phyloP scores from a whole-genome alignment of 805 yeast genomes.

The Saturnispora hagleri region DNA sequence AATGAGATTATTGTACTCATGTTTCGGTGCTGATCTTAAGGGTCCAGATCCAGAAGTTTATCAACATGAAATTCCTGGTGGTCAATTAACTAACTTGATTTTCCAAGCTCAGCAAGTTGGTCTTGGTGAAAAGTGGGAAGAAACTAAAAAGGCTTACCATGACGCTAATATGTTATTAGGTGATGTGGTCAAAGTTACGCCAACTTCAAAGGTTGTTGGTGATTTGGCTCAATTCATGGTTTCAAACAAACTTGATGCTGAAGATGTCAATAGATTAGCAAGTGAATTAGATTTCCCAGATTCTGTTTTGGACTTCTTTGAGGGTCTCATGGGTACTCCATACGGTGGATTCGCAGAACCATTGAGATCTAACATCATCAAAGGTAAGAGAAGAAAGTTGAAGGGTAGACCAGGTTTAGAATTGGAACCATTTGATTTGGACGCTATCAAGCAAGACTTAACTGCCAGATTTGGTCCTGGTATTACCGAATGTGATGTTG shows the following conservation, averaged over 20 bases:
- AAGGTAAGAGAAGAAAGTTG: slow-evolving; percentile 88
- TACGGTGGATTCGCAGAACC: slow-evolving; percentile 99
- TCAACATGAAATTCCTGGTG: slow-evolving; percentile 98
- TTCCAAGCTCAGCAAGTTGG: slow-evolving; percentile 99
- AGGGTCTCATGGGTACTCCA: slow-evolving; percentile 99
- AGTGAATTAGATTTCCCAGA: slow-evolving; percentile 94
- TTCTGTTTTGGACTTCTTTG: slow-evolving; percentile 95
- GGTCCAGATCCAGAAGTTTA: slow-evolving; percentile 99
- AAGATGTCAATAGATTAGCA: slow-evolving; percentile 84
- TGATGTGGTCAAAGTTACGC: slow-evolving; percentile 96
- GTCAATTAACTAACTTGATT: slow-evolving; percentile 92
- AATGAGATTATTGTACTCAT: slow-evolving; percentile 91
- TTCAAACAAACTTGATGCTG: slow-evolving; percentile 75
- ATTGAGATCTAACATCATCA: slow-evolving; percentile 79
- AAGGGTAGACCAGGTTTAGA: slow-evolving; percentile 86
- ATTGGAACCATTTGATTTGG: slow-evolving; percentile 76
- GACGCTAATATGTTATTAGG: slow-evolving; percentile 88
- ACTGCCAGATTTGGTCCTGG: slow-evolving; percentile 61
- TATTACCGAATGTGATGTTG: slow-evolving; percentile 83
- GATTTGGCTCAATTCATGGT: slow-evolving; percentile 99
- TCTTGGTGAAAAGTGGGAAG: slow-evolving; percentile 91
- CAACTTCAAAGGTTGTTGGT: slow-evolving; percentile 99
- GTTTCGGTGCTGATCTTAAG: slow-evolving; percentile 96
- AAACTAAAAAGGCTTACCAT: slow-evolving; percentile 89
- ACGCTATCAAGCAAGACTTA: slow-evolving; percentile 62